These are phyloP conservation scores for Metschnikowia hibisci DNA, from an alignment of 805 yeast species.

Conservation along the genomic window DNA sequence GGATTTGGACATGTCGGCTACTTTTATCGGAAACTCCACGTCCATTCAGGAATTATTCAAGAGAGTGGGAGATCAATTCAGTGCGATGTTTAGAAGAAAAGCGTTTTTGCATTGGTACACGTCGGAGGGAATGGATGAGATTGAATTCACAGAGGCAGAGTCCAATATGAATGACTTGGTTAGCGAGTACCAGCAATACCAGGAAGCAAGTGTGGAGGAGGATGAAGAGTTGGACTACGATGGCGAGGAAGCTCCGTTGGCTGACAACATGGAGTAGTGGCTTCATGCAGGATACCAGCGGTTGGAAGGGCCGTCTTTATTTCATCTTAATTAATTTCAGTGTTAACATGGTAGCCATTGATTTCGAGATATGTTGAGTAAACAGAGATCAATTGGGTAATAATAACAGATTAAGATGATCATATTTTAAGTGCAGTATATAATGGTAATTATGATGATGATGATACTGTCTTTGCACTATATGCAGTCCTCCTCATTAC, in stretches of 20 bases:
- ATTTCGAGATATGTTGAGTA: too few species aligned
- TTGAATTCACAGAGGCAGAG: slow-evolving; percentile 92
- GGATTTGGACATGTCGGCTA: slow-evolving; percentile 83
- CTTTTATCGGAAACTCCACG: slow-evolving; percentile 90
- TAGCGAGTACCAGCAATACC: slow-evolving; percentile 87
- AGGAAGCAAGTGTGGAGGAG: slow-evolving; percentile 72
- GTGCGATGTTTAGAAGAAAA: slow-evolving; percentile 88
- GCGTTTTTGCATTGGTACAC: slow-evolving; percentile 97
- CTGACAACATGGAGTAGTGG: slow-evolving; percentile 43
- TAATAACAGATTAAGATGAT: too few species aligned
- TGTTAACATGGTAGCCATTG: too few species aligned
- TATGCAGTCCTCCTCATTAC: too few species aligned
- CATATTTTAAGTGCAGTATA: too few species aligned
- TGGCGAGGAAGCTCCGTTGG: slow-evolving; percentile 57
- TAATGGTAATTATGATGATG: too few species aligned
- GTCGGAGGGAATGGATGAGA: slow-evolving; percentile 93
- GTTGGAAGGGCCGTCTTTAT: slow-evolving; percentile 4
- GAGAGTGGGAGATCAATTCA: slow-evolving; percentile 85
- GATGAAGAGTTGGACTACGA: slow-evolving; percentile 72
- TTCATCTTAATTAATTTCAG: slow-evolving; percentile 5
- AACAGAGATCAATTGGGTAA: too few species aligned
- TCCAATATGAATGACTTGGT: slow-evolving; percentile 86
- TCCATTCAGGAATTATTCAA: slow-evolving; percentile 87
- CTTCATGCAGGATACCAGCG: too few species aligned
- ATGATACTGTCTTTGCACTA: too few species aligned